Evolutionary conservation across 805 yeast species (phyloP).

Genomic region (Starmerella apis): DNA sequence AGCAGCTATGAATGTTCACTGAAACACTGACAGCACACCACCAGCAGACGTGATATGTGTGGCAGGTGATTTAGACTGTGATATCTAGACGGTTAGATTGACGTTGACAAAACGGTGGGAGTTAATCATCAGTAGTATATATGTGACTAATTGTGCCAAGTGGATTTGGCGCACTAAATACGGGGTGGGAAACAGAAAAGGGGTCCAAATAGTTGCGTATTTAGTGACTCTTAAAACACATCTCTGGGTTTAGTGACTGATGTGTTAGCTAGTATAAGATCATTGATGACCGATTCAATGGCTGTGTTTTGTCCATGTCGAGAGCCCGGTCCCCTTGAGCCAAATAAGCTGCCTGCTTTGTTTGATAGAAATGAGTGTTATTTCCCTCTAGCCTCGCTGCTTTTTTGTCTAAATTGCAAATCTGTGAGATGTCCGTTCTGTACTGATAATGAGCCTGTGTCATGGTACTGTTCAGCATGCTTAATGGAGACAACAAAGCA

Average conservation of each 20-base stretch:
- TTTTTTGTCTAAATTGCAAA: slow-evolving; percentile 33
- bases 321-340: slow-evolving; percentile 10
- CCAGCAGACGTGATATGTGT: not conserved
- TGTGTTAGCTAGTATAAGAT: not conserved
- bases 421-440: slow-evolving; percentile 33
- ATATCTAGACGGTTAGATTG: not conserved
- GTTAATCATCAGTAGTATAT: too few species aligned
- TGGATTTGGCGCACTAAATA: too few species aligned
- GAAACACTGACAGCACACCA: not conserved
- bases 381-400: slow-evolving; percentile 28
- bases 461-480: slow-evolving; percentile 33
- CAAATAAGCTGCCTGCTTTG: slow-evolving; percentile 5
- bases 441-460: slow-evolving; percentile 30
- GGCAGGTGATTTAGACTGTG: not conserved
- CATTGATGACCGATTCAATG: not conserved
- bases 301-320: slow-evolving; percentile 18
- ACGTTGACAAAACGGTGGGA: not conserved
- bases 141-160: too few species aligned
- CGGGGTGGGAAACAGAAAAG: too few species aligned
- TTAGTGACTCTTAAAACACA: too few species aligned
- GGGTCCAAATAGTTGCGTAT: too few species aligned
- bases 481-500: slow-evolving; percentile 28
- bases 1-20: too few species aligned
- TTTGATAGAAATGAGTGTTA: slow-evolving; percentile 18
- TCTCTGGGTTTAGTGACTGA: too few species aligned